Percentiles rank a stretch among this genome's conserved stretches.
Evolutionary conservation across 2,329 filamentous ascomycete genomes (phyloP).

Genomic region (Ceratocystis destructans): DNA sequence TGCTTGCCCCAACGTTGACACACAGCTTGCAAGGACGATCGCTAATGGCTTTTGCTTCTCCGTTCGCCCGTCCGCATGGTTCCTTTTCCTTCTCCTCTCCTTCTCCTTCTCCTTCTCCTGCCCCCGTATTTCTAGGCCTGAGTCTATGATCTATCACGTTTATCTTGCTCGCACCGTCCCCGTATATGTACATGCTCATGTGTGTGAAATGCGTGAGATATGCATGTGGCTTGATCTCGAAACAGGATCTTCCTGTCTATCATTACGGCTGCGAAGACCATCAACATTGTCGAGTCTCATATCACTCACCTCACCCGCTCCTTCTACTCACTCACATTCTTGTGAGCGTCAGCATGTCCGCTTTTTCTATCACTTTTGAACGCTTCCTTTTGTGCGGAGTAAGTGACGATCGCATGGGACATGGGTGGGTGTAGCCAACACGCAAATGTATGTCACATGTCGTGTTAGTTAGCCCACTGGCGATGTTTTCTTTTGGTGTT

Average conservation of each 20-base stretch:
- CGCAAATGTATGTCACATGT: neutral
- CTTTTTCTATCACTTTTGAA: neutral
- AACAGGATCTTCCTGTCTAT: neutral
- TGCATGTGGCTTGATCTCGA: neutral
- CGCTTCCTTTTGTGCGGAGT: neutral
- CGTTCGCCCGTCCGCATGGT: neutral
- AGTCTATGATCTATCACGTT: neutral
- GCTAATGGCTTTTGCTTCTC: neutral
- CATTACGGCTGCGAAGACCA: too few species aligned
- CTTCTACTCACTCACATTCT: neutral
- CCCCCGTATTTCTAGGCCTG: neutral
- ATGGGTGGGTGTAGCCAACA: too few species aligned
- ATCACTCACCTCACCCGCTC: too few species aligned
- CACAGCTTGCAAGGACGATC: neutral
- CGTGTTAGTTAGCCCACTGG: neutral
- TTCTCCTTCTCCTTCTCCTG: neutral
- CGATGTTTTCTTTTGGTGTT: slow-evolving; percentile 2
- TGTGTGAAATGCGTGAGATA: neutral
- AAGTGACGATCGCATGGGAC: too few species aligned
- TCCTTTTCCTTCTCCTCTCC: neutral
- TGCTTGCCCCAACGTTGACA: neutral
- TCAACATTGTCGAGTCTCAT: too few species aligned
- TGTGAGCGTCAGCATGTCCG: neutral
- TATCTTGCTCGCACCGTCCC: neutral
- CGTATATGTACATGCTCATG: neutral